Evolutionary conservation across 148 eudicot genomes (phyloP), one percentile per base, ranked within the genome.

Genomic region (Persicaria tinctoria): DNA sequence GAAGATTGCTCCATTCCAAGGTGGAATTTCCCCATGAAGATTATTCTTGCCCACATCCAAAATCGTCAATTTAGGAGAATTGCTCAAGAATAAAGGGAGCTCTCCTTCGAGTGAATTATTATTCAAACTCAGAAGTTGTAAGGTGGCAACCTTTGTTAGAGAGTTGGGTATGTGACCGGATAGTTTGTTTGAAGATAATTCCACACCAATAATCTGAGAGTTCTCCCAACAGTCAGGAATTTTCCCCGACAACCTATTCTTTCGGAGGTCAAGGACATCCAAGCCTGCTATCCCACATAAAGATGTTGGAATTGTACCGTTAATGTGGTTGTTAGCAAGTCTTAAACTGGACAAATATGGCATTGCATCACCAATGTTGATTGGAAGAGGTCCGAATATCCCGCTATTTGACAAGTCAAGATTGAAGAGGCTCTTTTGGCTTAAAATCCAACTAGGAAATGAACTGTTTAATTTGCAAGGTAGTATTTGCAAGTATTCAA

Each of bases 21-120:
- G 11, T 1, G 85, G 87, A 12, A 87, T 41, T n/a, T 14, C 55
- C 3, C 87, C 86, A 0, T 72, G 46, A 10, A 87, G 72, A 4
- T 46, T 70, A 20, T 87, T 84, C 16, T 81, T 83, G 5, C 90
- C 85, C 3, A 88, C 73, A 55, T 88, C 87, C 41, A 32, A 32
- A 47, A 83, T 7, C 6, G 73, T 23, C 17, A 7, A 1, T 71
- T 82, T 16, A 0, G 59, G 69, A 12, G n/a, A 53, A 53, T 53
- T 53, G 13, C 57, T 53, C 57, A 10, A 53, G 41, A 2, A 1
- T 32, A 32, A 32, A 32, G 41, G 41, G 41, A 32, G 41, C 41
- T 32, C 41, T 32, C 88, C 91, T 4, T 59, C 38, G 11, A 88
- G 57, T 3, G n/a, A 56, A 51, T 87, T 88, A 48, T 76, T 68